Percentiles rank a stretch among this genome's conserved stretches.
Conservation (phyloP, 257 asterid genomes). For the Solanum chilense region DNA sequence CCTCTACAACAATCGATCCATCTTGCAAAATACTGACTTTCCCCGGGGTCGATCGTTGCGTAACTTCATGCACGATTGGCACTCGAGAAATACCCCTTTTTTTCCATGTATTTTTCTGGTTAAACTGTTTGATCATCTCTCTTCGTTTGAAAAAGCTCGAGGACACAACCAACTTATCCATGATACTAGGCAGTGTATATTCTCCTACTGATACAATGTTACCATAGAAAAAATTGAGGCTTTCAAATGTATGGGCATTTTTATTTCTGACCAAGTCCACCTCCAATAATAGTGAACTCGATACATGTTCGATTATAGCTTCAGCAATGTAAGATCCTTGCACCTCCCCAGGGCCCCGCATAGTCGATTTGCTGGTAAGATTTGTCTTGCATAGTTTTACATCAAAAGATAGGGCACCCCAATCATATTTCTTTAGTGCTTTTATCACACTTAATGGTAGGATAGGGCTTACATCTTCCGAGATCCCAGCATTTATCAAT, state of each 20-base stretch:
- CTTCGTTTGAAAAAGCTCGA: constrained; percentile 27
- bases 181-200: constrained; percentile 42
- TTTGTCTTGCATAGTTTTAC: constrained; percentile 67
- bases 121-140: constrained; percentile 25
- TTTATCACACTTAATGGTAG: constrained; percentile 27
- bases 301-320: constrained; percentile 54
- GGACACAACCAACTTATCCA: constrained; percentile 44
- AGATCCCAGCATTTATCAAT: constrained; percentile 54
- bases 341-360: constrained; percentile 77
- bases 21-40: constrained; percentile 63
- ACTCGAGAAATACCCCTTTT: constrained; percentile 70
- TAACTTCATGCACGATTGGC: constrained; percentile 30
- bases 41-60: constrained; percentile 37
- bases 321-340: constrained; percentile 70
- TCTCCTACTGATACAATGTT: constrained; percentile 19
- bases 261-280: constrained; percentile 34
- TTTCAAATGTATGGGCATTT: constrained; percentile 52
- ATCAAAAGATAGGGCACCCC: constrained; percentile 63
- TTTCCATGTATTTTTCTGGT: constrained; percentile 27
- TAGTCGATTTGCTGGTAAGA: constrained; percentile 46
- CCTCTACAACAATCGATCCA: constrained; percentile 62
- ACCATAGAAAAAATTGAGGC: constrained; percentile 36
- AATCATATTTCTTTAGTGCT: constrained; percentile 50
- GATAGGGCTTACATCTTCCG: constrained; percentile 40
- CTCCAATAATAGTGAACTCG: constrained; percentile 32